Conservation (phyloP, 306 rosid species). For the Carpinus fangiana region DNA sequence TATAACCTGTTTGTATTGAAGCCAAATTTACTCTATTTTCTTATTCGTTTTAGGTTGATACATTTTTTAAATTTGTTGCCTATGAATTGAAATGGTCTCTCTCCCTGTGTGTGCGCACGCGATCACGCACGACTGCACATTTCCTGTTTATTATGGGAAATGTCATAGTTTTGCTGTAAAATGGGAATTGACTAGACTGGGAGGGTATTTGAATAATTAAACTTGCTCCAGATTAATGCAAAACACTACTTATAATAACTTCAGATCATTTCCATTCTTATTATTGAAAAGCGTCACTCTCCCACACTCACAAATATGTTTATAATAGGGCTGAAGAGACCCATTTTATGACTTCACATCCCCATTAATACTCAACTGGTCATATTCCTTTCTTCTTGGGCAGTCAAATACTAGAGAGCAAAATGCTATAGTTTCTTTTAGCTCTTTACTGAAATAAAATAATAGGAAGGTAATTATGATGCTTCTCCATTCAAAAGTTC, state of each 20-base stretch:
- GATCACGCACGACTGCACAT: neutral
- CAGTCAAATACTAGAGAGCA: neutral
- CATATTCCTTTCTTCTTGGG: neutral
- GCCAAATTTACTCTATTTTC: constrained; percentile 4
- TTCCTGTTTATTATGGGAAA: neutral
- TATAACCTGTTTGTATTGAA: constrained; percentile 18
- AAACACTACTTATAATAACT: neutral
- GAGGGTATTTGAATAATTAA: neutral
- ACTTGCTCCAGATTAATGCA: neutral
- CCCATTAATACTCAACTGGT: neutral
- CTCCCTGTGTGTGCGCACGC: too few species aligned
- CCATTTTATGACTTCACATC: neutral
- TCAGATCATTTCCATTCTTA: neutral
- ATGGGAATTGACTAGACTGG: neutral
- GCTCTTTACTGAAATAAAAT: neutral
- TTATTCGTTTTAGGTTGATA: constrained; percentile 1
- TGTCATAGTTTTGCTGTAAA: neutral
- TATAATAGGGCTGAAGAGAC: neutral
- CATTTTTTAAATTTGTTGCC: neutral
- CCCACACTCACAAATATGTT: neutral
- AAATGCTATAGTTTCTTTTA: neutral
- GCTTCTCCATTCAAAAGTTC: neutral
- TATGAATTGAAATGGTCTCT: neutral
- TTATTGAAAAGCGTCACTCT: neutral
- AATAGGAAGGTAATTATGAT: neutral